These are phyloP conservation scores for Acanthamoeba quina DNA, from an alignment of 208 protist genomes.

Conservation along the genomic window DNA sequence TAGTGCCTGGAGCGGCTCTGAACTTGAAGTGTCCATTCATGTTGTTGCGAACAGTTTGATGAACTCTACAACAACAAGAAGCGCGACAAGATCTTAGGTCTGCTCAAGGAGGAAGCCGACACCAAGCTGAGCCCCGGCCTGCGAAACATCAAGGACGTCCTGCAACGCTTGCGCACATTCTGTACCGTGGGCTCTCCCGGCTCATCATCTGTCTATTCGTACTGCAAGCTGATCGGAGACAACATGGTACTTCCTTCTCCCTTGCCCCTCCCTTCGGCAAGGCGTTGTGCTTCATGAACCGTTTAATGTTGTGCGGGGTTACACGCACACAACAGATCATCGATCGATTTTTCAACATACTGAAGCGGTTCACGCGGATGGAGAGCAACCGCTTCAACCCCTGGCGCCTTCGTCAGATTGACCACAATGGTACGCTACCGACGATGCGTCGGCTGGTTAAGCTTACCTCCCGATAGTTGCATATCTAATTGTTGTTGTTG, in stretches of 20 bases:
- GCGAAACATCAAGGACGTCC: constrained; percentile 24
- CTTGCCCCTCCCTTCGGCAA: background rate
- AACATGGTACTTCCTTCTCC: constrained; percentile 10
- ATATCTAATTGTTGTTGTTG: background rate
- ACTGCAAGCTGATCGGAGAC: constrained; percentile 61
- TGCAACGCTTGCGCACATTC: background rate
- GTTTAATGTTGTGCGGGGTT: background rate
- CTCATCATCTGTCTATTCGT: background rate
- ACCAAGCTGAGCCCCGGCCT: constrained; percentile 13
- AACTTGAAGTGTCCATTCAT: no score
- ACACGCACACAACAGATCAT: background rate
- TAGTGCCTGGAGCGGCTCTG: background rate
- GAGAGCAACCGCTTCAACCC: constrained; percentile 54
- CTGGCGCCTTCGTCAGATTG: constrained; percentile 36
- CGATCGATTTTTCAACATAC: constrained; percentile 63
- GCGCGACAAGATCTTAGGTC: constrained; percentile 41
- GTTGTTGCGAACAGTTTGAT: background rate
- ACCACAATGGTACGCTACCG: background rate
- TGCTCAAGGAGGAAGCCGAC: constrained; percentile 59
- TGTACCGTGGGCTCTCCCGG: background rate
- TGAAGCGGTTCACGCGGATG: constrained; percentile 45
- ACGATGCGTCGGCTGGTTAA: background rate
- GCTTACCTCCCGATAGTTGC: background rate
- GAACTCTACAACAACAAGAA: constrained; percentile 43
- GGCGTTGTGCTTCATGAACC: background rate